These are phyloP conservation scores for Chrysochromulina tobinii DNA, from an alignment of 78 protist genomes.

Conservation along the genomic window DNA sequence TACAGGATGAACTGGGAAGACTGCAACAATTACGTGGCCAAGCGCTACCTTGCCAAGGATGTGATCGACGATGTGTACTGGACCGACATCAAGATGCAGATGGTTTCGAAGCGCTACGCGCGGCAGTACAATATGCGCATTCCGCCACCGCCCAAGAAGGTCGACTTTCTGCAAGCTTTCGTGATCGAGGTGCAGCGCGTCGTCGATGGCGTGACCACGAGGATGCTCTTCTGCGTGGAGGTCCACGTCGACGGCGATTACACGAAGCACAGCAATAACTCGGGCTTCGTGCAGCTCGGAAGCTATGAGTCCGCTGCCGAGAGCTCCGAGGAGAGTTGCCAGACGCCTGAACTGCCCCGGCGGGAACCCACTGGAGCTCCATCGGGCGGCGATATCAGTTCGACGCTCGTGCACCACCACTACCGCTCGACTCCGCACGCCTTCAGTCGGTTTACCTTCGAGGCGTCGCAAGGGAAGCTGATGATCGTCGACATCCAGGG, in stretches of 20 bases:
- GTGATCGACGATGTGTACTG: not conserved
- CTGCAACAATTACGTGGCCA: slow-evolving; percentile 27
- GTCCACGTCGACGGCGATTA: not conserved
- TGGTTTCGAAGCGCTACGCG: not conserved
- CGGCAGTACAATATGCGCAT: not conserved
- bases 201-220: too few relatives aligned
- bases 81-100: not conserved
- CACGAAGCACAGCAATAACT: slow-evolving; percentile 15
- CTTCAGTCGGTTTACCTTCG: slow-evolving; percentile 82
- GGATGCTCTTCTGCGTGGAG: not conserved
- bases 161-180: slow-evolving; percentile 10
- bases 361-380: too few relatives aligned
- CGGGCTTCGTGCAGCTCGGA: not conserved
- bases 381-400: too few relatives aligned
- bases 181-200: not conserved
- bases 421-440: slow-evolving; percentile 82
- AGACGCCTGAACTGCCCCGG: too few relatives aligned
- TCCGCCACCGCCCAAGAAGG: not conserved
- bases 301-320: not conserved
- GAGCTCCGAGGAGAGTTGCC: not conserved
- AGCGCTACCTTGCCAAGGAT: not conserved
- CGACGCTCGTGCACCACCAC: not conserved
- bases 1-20: not conserved
- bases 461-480: slow-evolving; percentile 60
- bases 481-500: slow-evolving; percentile 88